A percentile compares a stretch with the other conserved stretches of the same genome.
These are phyloP conservation scores for Bonia amplexicaulis DNA, from an alignment of 176 grass and related monocot genomes.

Conservation along the genomic window DNA sequence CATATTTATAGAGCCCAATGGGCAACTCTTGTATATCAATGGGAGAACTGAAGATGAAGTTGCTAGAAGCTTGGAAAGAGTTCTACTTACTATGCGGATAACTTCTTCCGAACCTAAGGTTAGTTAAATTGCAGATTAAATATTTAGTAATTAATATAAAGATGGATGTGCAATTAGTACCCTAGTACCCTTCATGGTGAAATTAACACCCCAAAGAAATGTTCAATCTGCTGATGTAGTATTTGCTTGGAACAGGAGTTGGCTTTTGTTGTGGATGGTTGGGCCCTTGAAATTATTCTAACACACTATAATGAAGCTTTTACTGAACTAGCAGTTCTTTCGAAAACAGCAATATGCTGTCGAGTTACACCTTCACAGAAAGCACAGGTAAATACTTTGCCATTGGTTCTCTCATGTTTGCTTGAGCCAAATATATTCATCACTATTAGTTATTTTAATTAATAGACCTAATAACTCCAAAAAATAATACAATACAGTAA, in stretches of 20 bases:
- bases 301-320: constrained; percentile 67
- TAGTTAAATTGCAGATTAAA: constrained; percentile 17
- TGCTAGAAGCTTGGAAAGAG: constrained; percentile 91
- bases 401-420: neutral
- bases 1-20: constrained; percentile 68
- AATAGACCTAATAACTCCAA: constrained; percentile 1
- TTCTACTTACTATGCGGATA: constrained; percentile 85
- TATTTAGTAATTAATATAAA: neutral
- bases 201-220: constrained; percentile 17
- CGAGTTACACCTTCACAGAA: constrained; percentile 99
- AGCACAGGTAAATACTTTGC: constrained; percentile 68
- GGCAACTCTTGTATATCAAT: constrained; percentile 91
- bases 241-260: constrained; percentile 60
- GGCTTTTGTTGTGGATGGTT: constrained; percentile 98
- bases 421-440: constrained; percentile 18
- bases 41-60: constrained; percentile 91
- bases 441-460: constrained; percentile 1
- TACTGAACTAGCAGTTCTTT: constrained; percentile 78
- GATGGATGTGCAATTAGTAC: neutral
- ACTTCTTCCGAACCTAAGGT: constrained; percentile 98
- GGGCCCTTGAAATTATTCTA: constrained; percentile 95
- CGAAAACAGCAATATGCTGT: constrained; percentile 90
- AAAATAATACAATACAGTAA: neutral
- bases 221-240: constrained; percentile 10
- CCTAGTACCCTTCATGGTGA: neutral